Base-by-base conservation (phyloP, 2,329 filamentous ascomycete genomes). In the Sordariomycetes sp. region DNA sequence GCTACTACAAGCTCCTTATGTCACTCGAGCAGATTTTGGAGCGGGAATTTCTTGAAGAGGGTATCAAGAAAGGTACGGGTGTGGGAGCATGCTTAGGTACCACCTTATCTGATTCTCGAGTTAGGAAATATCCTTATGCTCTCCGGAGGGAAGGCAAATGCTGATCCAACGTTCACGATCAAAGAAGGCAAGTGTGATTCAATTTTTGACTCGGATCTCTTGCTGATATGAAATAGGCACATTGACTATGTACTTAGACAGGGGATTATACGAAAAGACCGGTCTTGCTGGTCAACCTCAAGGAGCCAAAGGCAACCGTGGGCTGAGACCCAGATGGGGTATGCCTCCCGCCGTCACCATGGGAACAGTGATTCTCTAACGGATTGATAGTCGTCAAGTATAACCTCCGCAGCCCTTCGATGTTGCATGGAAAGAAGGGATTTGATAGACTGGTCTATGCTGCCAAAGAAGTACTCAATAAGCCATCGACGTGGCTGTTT, bases 341-440 rank as follows among this genome's bases (percentile, higher is more conserved):
- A 68, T 34, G 70, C 53, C 23, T 4, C 5, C 9, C 12, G 26
- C 14, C 23, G 11, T 32, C 30, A 11, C n/a, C 10, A 8, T n/a
- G n/a, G 14, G 15, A 15, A 32, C 5, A n/a, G 4, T 11, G 18
- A 10, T 16, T 17, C n/a, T 16, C 31, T 33, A 10, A 33, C 20
- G 6, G 6, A 25, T 32, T 11, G 19, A 14, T 37, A 92, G 84
- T 80, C 19, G 73, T 96, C 30, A 76, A 90, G 46, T 66, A 82
- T 33, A 79, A 96, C 39, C 69, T 98, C 19, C 73, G 79, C 14
- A 64, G 70, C 5, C 72, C 79, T 1, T 79, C 79, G 1, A 94
- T 94, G 85, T 55, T 86, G 7, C 80, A 79, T 35, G 87, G 87
- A 4, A 92, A 86, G 54, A 87, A 82, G 42, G 82, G 79, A 0